Evolutionary conservation across 345 rosid genomes (phyloP).

Genomic region (Diplotaxis tenuifolia): DNA sequence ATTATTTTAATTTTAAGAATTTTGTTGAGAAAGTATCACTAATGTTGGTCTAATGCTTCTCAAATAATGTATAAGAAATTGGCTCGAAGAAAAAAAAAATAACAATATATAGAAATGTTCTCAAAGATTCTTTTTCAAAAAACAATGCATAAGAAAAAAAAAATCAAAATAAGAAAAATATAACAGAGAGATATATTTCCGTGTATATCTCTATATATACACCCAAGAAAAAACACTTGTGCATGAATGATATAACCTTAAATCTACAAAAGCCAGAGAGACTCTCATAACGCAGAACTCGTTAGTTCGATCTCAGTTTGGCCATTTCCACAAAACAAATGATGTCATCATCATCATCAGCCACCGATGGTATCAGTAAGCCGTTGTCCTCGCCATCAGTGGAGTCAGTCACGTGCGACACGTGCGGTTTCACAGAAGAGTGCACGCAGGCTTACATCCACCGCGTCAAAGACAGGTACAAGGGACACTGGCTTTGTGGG

Average conservation of each 20-base stretch:
- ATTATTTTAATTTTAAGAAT: too few species aligned
- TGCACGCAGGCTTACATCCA: slow-evolving; percentile 61
- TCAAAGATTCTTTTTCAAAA: too few species aligned
- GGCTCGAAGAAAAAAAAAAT: background rate
- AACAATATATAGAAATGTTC: too few species aligned
- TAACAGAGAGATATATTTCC: slow-evolving; percentile 9
- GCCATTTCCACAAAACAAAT: background rate
- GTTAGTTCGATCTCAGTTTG: background rate
- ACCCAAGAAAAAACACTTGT: slow-evolving; percentile 25
- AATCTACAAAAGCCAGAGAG: slow-evolving; percentile 18
- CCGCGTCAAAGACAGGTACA: slow-evolving; percentile 48
- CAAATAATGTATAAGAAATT: too few species aligned
- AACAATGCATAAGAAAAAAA: too few species aligned
- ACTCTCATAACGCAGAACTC: background rate
- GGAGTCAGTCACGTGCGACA: slow-evolving; percentile 57
- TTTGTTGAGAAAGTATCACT: too few species aligned
- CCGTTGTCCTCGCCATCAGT: slow-evolving; percentile 21
- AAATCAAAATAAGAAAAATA: background rate
- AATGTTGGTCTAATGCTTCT: too few species aligned
- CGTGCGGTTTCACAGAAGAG: slow-evolving; percentile 74
- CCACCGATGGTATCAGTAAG: slow-evolving; percentile 20
- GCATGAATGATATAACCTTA: slow-evolving; percentile 28
- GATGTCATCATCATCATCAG: slow-evolving; percentile 28
- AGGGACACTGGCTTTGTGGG: slow-evolving; percentile 76
- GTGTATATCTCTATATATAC: slow-evolving; percentile 29